Percentiles rank a stretch among this genome's conserved stretches.
Conservation (phyloP, 129 eudicot genomes). For the Daucus carota region DH1_v3.0 NC_030381.2:30585001-30585500, state of each 20-base stretch:
- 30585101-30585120: neutral
- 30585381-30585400: neutral
- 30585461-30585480: neutral
- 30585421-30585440: neutral
- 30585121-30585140: neutral
- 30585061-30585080: conserved; percentile 1
- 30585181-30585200: neutral
- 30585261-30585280: neutral
- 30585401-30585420: neutral
- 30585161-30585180: neutral
- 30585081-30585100: neutral
- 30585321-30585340: neutral
- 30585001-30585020: neutral
- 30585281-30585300: neutral
- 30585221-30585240: neutral
- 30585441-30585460: neutral
- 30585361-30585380: neutral
- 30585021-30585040: neutral
- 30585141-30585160: neutral
- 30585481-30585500: no score
- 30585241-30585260: neutral
- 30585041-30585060: neutral
- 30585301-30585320: neutral
- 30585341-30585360: neutral
- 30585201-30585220: neutral